Percentiles rank a stretch among this genome's conserved stretches.
Conservation (phyloP, 2,329 filamentous ascomycete species). For the Lojkania enalia region DNA sequence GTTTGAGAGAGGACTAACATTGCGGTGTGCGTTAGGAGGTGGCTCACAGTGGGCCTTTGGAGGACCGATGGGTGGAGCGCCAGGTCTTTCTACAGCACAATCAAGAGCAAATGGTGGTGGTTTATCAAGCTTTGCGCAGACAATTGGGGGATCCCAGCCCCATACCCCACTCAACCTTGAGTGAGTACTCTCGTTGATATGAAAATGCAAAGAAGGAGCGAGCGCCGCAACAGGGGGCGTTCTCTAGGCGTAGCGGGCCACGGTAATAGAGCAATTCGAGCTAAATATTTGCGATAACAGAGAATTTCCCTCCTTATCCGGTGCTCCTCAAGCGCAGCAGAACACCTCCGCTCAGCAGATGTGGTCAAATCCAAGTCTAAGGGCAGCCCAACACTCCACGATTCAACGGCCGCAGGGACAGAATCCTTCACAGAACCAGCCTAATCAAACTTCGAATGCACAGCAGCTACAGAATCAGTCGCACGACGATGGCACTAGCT, state of each 20-base stretch:
- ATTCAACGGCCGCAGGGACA: slow-evolving; percentile 56
- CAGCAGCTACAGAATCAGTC: slow-evolving; percentile 48
- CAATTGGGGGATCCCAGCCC: slow-evolving; percentile 57
- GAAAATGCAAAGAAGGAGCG: slow-evolving; percentile 14
- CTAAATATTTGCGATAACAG: slow-evolving; percentile 45
- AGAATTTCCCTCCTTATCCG: slow-evolving; percentile 65
- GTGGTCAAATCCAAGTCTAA: slow-evolving; percentile 62
- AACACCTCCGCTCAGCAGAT: slow-evolving; percentile 56
- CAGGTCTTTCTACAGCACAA: slow-evolving; percentile 55
- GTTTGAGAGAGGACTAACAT: slow-evolving; percentile 20
- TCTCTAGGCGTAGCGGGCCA: neutral
- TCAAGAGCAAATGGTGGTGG: slow-evolving; percentile 54
- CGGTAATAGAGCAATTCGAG: slow-evolving; percentile 15
- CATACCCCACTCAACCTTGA: slow-evolving; percentile 59
- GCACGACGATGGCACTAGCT: slow-evolving; percentile 40
- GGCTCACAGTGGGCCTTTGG: slow-evolving; percentile 63
- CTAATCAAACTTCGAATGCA: slow-evolving; percentile 45
- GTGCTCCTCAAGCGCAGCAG: slow-evolving; percentile 59
- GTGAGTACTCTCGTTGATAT: slow-evolving; percentile 49
- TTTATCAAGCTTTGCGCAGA: slow-evolving; percentile 61
- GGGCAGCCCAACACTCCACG: slow-evolving; percentile 56
- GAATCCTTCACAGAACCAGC: slow-evolving; percentile 36
- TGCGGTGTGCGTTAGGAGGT: slow-evolving; percentile 46
- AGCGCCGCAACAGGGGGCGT: neutral
- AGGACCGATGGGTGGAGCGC: slow-evolving; percentile 56